Evolutionary conservation across 176 grass and related monocot species (phyloP).

Genomic region (barley (Hordeum vulgare)): MorexV3_pseudomolecules_assembly NC_058518.1:40376197-40376696

Average conservation of each 20-base stretch:
- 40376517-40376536: neutral
- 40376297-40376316: too few species aligned
- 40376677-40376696: too few species aligned
- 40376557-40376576: neutral
- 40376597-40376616: neutral
- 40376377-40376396: constrained; percentile 27
- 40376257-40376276: too few species aligned
- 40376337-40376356: too few species aligned
- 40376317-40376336: too few species aligned
- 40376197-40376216: too few species aligned
- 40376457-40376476: constrained; percentile 23
- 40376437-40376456: constrained; percentile 29
- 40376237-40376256: too few species aligned
- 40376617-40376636: neutral
- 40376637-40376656: too few species aligned
- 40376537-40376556: neutral
- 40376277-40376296: too few species aligned
- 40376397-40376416: constrained; percentile 21
- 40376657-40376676: too few species aligned
- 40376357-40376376: constrained; percentile 22
- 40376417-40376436: neutral
- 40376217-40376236: too few species aligned
- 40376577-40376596: neutral
- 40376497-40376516: neutral
- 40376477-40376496: constrained; percentile 17